phyloP scores from a whole-genome alignment of 73 alveolate species.

The Effrenium voratum region DNA sequence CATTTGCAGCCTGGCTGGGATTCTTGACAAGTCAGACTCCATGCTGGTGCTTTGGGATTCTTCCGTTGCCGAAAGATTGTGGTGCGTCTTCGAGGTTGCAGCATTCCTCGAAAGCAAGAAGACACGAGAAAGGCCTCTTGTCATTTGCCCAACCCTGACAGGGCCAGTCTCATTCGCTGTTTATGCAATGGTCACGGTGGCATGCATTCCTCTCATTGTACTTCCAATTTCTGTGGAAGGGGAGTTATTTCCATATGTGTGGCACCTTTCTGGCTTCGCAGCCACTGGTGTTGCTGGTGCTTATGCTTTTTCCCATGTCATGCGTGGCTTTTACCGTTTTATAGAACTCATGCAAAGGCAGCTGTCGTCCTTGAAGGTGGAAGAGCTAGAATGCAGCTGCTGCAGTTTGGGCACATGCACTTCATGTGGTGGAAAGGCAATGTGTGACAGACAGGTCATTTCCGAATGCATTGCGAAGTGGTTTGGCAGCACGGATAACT shows the following conservation, averaged over 20 bases:
- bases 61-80: background rate
- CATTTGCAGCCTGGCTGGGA: conserved; percentile 25
- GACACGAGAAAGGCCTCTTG: background rate
- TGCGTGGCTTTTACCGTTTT: background rate
- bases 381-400: background rate
- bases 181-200: background rate
- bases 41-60: conserved; percentile 69
- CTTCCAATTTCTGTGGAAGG: too few relatives aligned
- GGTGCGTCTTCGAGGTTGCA: conserved; percentile 57
- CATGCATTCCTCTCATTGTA: background rate
- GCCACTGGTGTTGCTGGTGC: background rate
- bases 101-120: conserved; percentile 39
- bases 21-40: background rate
- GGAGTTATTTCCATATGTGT: too few relatives aligned
- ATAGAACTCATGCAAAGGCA: background rate
- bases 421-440: background rate
- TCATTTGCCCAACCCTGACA: background rate
- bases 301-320: background rate
- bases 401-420: background rate
- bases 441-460: background rate
- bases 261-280: too few relatives aligned
- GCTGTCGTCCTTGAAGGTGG: background rate
- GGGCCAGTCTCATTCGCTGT: background rate
- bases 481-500: background rate
- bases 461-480: background rate